Evolutionary conservation across 208 protist species (phyloP), one percentile per base, ranked within the genome.

Genomic region (Tetramitus jugosus): DNA sequence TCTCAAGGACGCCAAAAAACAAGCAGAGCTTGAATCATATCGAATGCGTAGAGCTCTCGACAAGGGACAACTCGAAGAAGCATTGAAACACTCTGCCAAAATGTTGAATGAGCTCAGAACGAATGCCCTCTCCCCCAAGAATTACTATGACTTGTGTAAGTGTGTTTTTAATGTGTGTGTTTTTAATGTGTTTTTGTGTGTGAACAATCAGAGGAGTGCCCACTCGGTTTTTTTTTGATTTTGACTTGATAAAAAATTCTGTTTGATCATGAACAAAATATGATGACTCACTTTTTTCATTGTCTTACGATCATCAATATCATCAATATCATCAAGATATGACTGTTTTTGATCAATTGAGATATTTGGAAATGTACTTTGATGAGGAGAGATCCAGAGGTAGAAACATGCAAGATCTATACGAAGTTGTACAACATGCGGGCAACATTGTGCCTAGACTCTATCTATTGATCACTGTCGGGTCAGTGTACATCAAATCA

Each of bases 371-470:
- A 80, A 78, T 78, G 20, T 96, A 89, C 80, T 87, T 98, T 31
- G 92, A 97, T 14, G 90, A 95, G 60, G 77, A 91, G 62, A 76
- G 87, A 2, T 35, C 2, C 2, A 40, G 31, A 4, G 46, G 64
- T 33, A 76, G 42, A 76, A 65, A 31, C 1, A 78, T 68, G 29
- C 43, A 61, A 72, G 91, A 97, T 68, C 88, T 99, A 43, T 98
- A 98, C 84, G 95, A 98, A 83, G 74, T 91, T 14, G 96, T 98
- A 46, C 97, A 99, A 90, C 94, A 98, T 82, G 88, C 93, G 26
- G 94, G 94, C 40, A 95, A 94, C 81, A 96, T 99, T 81, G 84
- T 99, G 10, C 96, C 98, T 13, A 93, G 98, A 20, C 84, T 99
- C 76, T 99, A 98, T 82, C 88, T 98, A 20, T 82, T 98, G n/a